Evolutionary conservation across 495 filamentous ascomycete species (phyloP).

Genomic region (Penicillium chermesinum): DNA sequence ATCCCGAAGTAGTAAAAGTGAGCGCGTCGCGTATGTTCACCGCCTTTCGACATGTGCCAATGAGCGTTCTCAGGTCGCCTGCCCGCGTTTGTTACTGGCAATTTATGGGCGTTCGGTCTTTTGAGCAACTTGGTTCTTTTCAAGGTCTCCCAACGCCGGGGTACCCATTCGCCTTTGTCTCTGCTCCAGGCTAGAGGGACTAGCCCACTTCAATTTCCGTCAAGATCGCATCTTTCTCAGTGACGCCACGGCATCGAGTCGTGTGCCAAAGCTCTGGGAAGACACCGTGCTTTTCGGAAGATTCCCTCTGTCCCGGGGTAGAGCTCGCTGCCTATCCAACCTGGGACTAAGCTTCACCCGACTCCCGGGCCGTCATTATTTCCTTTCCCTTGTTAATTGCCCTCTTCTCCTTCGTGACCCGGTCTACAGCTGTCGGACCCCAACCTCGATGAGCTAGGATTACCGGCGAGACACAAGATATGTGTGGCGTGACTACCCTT

Average conservation of each 20-base stretch:
- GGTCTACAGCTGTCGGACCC: neutral
- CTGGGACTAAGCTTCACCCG: no score
- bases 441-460: constrained; percentile 6
- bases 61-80: constrained; percentile 1
- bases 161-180: no score
- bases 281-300: no score
- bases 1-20: constrained; percentile 20
- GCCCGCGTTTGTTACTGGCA: constrained; percentile 14
- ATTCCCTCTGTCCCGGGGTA: no score
- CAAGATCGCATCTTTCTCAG: no score
- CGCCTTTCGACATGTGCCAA: constrained; percentile 14
- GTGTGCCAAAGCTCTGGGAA: no score
- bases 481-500: constrained; percentile 10
- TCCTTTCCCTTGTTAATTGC: neutral
- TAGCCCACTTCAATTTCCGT: no score
- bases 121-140: neutral
- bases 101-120: no score
- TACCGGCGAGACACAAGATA: constrained; percentile 12
- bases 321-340: no score
- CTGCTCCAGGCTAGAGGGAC: no score
- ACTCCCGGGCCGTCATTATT: neutral
- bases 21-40: constrained; percentile 11
- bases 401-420: neutral
- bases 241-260: no score
- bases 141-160: neutral